Conservation (phyloP, 441 rosid species). For the Erysimum pusillum region DNA sequence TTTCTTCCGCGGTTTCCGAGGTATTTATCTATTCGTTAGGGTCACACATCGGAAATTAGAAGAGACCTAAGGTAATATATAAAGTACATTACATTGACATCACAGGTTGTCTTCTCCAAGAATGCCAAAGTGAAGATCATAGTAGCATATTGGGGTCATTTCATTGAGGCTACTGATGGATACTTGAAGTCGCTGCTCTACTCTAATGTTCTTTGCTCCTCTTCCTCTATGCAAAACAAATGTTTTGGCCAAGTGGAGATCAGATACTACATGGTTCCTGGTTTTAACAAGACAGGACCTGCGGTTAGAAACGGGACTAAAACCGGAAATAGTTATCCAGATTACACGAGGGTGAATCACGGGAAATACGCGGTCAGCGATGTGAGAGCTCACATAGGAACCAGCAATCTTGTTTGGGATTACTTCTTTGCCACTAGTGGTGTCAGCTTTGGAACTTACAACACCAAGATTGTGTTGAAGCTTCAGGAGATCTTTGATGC, state of each 20-base stretch:
- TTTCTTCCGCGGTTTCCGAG: constrained; percentile 81
- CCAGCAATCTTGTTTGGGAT: constrained; percentile 91
- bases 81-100: background rate
- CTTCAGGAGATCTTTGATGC: constrained; percentile 84
- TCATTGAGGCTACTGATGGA: constrained; percentile 67
- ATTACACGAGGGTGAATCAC: constrained; percentile 76
- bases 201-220: constrained; percentile 72
- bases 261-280: constrained; percentile 76
- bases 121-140: constrained; percentile 80
- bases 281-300: constrained; percentile 84
- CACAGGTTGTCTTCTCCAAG: constrained; percentile 82
- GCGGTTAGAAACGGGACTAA: constrained; percentile 56
- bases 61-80: no score
- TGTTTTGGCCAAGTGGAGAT: constrained; percentile 83
- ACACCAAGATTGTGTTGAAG: constrained; percentile 66
- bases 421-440: constrained; percentile 89
- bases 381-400: constrained; percentile 75
- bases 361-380: constrained; percentile 83
- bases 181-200: constrained; percentile 81
- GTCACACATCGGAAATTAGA: background rate
- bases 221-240: constrained; percentile 66
- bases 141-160: constrained; percentile 92
- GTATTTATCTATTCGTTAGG: constrained; percentile 45
- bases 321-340: constrained; percentile 75
- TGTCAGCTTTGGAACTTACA: constrained; percentile 81